Evolutionary conservation across 768 basidiomycete genomes (phyloP).

Genomic region (Leucocoprinus leucothites): DNA sequence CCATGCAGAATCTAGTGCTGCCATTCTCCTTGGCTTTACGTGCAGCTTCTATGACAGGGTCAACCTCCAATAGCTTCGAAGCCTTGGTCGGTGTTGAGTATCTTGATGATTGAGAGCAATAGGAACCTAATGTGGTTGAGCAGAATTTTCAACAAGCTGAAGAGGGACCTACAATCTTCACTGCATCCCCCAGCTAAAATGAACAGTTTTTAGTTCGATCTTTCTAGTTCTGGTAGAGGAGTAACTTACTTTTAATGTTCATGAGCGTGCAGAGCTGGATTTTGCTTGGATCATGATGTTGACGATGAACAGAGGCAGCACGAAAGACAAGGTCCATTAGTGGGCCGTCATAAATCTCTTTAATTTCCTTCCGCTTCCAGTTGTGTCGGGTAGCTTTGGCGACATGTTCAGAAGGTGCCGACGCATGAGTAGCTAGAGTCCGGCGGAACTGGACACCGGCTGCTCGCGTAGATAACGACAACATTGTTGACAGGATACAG

Average conservation of each 20-base stretch:
- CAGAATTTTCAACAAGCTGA: not conserved
- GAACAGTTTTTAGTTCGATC: slow-evolving; percentile 12
- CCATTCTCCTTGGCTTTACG: slow-evolving; percentile 94
- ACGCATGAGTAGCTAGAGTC: slow-evolving; percentile 62
- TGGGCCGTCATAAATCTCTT: slow-evolving; percentile 80
- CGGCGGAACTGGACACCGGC: slow-evolving; percentile 33
- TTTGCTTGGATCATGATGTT: slow-evolving; percentile 84
- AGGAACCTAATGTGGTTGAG: slow-evolving; percentile 60
- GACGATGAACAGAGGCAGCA: slow-evolving; percentile 80
- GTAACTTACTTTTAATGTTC: slow-evolving; percentile 91
- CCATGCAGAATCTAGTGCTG: slow-evolving; percentile 98
- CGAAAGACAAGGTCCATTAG: slow-evolving; percentile 87
- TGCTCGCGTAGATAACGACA: slow-evolving; percentile 22
- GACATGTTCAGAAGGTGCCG: slow-evolving; percentile 22
- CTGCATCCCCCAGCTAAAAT: slow-evolving; percentile 85
- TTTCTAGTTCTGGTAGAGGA: slow-evolving; percentile 21
- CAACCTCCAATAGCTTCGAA: slow-evolving; percentile 80
- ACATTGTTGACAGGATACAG: not conserved
- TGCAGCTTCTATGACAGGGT: slow-evolving; percentile 91
- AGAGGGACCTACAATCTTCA: slow-evolving; percentile 76
- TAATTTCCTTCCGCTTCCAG: slow-evolving; percentile 81
- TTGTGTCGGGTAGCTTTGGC: slow-evolving; percentile 44
- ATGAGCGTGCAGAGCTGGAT: slow-evolving; percentile 96
- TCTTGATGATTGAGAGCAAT: slow-evolving; percentile 96
- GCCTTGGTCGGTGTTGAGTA: slow-evolving; percentile 89